Evolutionary conservation across 2,329 filamentous ascomycete species (phyloP).

Genomic region (Dothistroma septosporum): DNA sequence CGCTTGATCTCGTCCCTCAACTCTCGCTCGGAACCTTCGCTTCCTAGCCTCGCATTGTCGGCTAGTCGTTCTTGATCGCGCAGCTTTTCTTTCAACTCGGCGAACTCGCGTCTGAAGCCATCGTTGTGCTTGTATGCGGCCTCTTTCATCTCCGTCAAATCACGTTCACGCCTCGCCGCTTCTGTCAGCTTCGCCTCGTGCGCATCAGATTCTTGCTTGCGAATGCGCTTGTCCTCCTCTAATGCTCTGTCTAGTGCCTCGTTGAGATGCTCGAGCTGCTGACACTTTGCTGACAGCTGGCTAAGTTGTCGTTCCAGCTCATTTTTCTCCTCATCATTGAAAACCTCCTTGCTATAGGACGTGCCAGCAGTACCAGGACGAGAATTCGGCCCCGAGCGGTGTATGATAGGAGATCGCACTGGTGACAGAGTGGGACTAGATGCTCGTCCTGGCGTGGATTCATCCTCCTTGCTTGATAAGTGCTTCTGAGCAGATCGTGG

Average conservation of each 20-base stretch:
- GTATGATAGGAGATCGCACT: slow-evolving; percentile 24
- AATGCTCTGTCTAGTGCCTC: slow-evolving; percentile 23
- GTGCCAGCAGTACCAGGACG: slow-evolving; percentile 4
- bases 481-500: slow-evolving; percentile 1
- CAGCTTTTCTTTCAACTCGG: slow-evolving; percentile 22
- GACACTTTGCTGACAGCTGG: slow-evolving; percentile 24
- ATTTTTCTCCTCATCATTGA: slow-evolving; percentile 13
- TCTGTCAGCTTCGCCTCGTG: slow-evolving; percentile 21
- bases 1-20: slow-evolving; percentile 21
- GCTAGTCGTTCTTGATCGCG: slow-evolving; percentile 16
- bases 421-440: slow-evolving; percentile 32
- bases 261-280: slow-evolving; percentile 30
- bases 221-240: slow-evolving; percentile 25
- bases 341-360: slow-evolving; percentile 2
- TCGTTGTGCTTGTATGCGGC: slow-evolving; percentile 24
- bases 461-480: slow-evolving; percentile 12
- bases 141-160: slow-evolving; percentile 24
- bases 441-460: slow-evolving; percentile 24
- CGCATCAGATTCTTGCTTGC: slow-evolving; percentile 20
- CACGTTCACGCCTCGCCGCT: slow-evolving; percentile 21
- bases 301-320: slow-evolving; percentile 25
- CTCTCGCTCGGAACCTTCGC: slow-evolving; percentile 9
- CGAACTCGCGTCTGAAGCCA: slow-evolving; percentile 23
- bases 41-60: slow-evolving; percentile 10
- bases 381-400: slow-evolving; percentile 11